These are phyloP conservation scores for Podospora pseudoanserina DNA, from an alignment of 495 filamentous ascomycete genomes.

Conservation along the genomic window DNA sequence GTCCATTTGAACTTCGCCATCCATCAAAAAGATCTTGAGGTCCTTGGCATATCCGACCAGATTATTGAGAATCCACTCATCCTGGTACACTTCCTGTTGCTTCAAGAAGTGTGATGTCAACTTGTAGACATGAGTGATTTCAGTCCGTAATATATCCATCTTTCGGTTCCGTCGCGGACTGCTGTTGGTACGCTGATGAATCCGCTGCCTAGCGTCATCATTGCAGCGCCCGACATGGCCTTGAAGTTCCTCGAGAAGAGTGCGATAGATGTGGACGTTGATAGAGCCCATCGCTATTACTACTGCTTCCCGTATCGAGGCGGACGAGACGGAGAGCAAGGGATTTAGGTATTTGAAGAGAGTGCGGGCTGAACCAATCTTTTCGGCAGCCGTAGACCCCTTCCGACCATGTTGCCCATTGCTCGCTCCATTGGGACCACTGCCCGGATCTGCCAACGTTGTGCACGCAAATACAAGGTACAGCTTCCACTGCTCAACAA, in stretches of 20 bases:
- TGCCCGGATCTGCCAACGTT: constrained; percentile 82
- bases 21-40: constrained; percentile 87
- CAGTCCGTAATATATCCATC: constrained; percentile 83
- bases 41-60: constrained; percentile 88
- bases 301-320: constrained; percentile 82
- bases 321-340: constrained; percentile 69
- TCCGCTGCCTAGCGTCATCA: constrained; percentile 81
- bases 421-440: constrained; percentile 52
- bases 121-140: constrained; percentile 93
- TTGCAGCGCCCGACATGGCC: constrained; percentile 75
- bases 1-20: constrained; percentile 89
- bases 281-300: constrained; percentile 90
- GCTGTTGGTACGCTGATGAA: constrained; percentile 76
- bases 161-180: constrained; percentile 69
- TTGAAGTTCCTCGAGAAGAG: constrained; percentile 83
- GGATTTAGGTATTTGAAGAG: constrained; percentile 90
- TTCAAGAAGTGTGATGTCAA: constrained; percentile 88
- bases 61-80: constrained; percentile 91
- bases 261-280: constrained; percentile 92
- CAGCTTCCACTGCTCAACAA: constrained; percentile 98
- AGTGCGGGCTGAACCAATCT: constrained; percentile 80
- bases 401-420: constrained; percentile 81
- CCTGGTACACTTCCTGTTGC: constrained; percentile 70
- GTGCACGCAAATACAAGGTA: constrained; percentile 97
- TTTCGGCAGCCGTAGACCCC: constrained; percentile 70